Conservation (phyloP, 75 land plant species). For the Picea glauca region DNA sequence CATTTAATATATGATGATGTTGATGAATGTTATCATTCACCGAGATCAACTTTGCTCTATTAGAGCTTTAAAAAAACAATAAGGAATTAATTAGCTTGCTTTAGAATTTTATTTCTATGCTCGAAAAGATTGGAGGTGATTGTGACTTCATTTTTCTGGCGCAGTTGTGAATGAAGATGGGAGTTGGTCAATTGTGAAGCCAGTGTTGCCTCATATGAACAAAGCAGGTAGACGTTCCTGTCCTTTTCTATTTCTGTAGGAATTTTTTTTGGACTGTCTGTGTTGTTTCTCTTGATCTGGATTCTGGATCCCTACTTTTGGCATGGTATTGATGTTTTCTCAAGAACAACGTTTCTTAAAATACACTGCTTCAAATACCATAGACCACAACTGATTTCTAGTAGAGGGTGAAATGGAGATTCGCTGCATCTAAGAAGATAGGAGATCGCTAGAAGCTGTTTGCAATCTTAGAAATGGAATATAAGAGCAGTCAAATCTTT, state of each 20-base stretch:
- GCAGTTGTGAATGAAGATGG: slow-evolving; percentile 82
- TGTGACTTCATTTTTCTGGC: slow-evolving; percentile 6
- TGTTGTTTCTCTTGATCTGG: background rate
- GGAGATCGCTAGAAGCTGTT: background rate
- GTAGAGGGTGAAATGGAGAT: too few relatives aligned
- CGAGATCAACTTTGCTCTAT: too few relatives aligned
- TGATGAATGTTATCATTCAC: too few relatives aligned
- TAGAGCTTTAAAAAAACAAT: too few relatives aligned
- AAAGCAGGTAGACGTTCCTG: slow-evolving; percentile 32
- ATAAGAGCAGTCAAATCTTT: background rate
- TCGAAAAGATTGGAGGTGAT: background rate
- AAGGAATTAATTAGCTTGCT: too few relatives aligned
- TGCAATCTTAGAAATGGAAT: background rate
- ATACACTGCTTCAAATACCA: background rate
- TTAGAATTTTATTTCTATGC: too few relatives aligned
- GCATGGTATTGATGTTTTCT: background rate
- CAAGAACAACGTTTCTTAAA: background rate
- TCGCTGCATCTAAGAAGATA: too few relatives aligned
- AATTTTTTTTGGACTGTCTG: background rate
- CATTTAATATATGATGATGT: too few relatives aligned
- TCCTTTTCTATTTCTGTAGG: background rate
- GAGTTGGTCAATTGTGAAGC: slow-evolving; percentile 74
- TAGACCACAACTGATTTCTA: too few relatives aligned
- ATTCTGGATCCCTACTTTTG: too few relatives aligned
- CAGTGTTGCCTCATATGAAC: slow-evolving; percentile 19